Evolutionary conservation across 2,329 filamentous ascomycete genomes (phyloP), one percentile per base, ranked within the genome.

Genomic region (Pyrenophora seminiperda): DNA sequence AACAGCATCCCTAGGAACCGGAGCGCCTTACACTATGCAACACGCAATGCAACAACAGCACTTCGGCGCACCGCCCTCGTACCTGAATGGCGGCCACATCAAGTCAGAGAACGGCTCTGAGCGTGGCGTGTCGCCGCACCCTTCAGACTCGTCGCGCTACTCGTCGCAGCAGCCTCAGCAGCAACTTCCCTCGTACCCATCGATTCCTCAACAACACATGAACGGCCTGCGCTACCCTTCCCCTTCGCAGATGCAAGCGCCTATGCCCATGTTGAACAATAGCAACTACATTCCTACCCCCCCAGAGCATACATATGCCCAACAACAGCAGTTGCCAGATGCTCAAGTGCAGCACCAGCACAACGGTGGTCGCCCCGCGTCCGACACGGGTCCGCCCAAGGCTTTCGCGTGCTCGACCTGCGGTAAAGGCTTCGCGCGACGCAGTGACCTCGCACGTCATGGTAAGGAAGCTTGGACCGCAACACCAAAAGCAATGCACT

Each of bases 361-460:
- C 73, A 63, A 60, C 64, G 71, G 74, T 62, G 67, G 74, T 43
- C 75, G 76, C 59, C 73, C 73, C 52, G 73, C 69, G 64, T 76
- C 67, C 55, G 78, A 75, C 63, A 68, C 77, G 72, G 70, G 80
- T 61, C 79, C 82, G 22, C 81, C 83, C 9, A 89, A 97, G 76
- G 86, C 90, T 1, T 97, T 94, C 68, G 87, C 91, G 17, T 99
- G 94, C 76, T 89, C 86, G 58, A 93, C 89, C 3, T 99, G 94
- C 73, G 83, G 83, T 50, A 97, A 97, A 75, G 89, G 88, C 18
- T 99, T 99, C 72, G 94, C 94, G 43, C 82, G 94, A 66, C 83
- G 94, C 59, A 97, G 93, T 75, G 94, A 99, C 76, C 84, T 97
- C 42, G 91, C 92, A 57, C 85, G 94, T 66, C 94, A 99, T 76